A percentile compares a stretch with the other conserved stretches of the same genome.
Evolutionary conservation across 495 filamentous ascomycete species (phyloP).

Genomic region (Penicillium daleae): DNA sequence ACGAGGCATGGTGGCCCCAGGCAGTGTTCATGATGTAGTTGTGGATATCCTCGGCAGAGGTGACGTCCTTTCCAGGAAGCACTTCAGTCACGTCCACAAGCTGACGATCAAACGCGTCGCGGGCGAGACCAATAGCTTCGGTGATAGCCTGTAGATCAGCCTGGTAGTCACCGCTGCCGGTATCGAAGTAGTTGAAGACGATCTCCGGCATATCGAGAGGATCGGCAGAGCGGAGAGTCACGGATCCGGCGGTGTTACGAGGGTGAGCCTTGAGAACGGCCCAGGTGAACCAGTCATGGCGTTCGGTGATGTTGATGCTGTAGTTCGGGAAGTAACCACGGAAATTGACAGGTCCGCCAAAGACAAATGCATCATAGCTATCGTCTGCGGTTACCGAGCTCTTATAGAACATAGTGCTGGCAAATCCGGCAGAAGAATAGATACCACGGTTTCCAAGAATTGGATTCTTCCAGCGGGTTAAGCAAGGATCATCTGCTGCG

Average conservation of each 20-base stretch:
- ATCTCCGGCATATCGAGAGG: conserved; percentile 59
- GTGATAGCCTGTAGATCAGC: conserved; percentile 51
- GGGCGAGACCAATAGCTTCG: conserved; percentile 50
- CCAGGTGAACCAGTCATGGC: conserved; percentile 51
- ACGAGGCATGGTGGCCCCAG: conserved; percentile 66
- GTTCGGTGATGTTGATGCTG: conserved; percentile 30
- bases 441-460: conserved; percentile 44
- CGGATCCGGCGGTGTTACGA: conserved; percentile 55
- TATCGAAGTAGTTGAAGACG: conserved; percentile 60
- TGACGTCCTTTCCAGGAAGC: conserved; percentile 47
- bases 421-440: conserved; percentile 55
- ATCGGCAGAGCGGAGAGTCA: conserved; percentile 52
- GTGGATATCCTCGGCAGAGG: conserved; percentile 46
- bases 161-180: conserved; percentile 37
- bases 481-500: conserved; percentile 47
- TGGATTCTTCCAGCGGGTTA: conserved; percentile 47
- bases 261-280: conserved; percentile 57
- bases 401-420: conserved; percentile 50
- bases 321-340: conserved; percentile 44
- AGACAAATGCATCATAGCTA: conserved; percentile 55
- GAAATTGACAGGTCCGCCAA: conserved; percentile 57
- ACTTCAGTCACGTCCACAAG: conserved; percentile 42
- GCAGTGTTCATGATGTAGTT: conserved; percentile 54
- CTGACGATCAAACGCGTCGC: conserved; percentile 42
- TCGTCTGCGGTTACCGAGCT: conserved; percentile 42